phyloP scores from a whole-genome alignment of 202 grass and related monocot genomes.

The Elaeis oleifera region DNA sequence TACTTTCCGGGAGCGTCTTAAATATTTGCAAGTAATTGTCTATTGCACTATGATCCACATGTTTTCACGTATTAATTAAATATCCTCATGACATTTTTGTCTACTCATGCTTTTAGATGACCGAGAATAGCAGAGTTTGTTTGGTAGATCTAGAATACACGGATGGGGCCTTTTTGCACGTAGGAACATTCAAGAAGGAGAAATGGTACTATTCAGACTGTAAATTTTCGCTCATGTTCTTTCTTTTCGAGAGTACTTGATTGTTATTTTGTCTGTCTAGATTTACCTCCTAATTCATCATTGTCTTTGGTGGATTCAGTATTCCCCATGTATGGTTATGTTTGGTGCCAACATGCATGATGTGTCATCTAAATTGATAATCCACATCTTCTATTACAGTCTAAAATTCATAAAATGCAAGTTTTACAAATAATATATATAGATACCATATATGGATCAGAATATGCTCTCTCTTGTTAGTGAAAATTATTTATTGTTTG shows the following conservation, averaged over 20 bases:
- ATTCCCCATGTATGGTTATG: no score
- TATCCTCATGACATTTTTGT: constrained; percentile 15
- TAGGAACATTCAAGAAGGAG: constrained; percentile 94
- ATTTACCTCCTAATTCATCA: background rate
- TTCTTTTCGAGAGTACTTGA: background rate
- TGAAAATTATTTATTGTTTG: no score
- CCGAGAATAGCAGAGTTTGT: constrained; percentile 88
- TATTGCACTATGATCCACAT: constrained; percentile 8
- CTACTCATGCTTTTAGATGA: constrained; percentile 50
- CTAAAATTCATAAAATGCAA: no score
- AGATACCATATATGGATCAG: no score
- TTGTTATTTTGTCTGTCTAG: background rate
- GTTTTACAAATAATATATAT: no score
- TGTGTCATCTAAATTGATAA: no score
- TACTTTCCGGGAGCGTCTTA: constrained; percentile 84
- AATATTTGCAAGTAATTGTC: constrained; percentile 69
- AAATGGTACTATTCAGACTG: constrained; percentile 54
- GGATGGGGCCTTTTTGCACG: constrained; percentile 96
- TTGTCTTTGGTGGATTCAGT: background rate
- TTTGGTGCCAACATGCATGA: no score
- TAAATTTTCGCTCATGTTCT: background rate
- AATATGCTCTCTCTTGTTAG: no score
- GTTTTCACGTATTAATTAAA: constrained; percentile 12
- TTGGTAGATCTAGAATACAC: constrained; percentile 99
- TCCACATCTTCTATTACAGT: no score